phyloP scores from a whole-genome alignment of 2,329 filamentous ascomycete genomes.

The Rachicladosporium sp. region DNA sequence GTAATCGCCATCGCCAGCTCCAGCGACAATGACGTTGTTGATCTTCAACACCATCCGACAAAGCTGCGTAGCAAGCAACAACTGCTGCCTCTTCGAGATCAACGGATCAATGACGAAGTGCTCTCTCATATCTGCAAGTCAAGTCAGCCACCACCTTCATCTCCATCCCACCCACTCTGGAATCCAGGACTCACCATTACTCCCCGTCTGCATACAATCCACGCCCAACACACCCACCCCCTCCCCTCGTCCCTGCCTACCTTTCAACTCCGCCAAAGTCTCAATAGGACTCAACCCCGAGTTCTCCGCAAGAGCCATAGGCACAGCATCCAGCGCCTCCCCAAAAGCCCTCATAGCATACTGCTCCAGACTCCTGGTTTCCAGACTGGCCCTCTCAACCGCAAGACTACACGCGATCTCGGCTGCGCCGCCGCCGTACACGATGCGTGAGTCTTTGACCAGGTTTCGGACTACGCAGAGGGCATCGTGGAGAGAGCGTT shows the following conservation, averaged over 20 bases:
- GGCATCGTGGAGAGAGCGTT: constrained; percentile 92
- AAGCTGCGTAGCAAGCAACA: constrained; percentile 89
- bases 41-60: constrained; percentile 96
- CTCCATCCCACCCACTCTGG: too few species aligned
- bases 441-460: constrained; percentile 89
- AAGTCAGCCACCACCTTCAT: too few species aligned
- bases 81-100: constrained; percentile 95
- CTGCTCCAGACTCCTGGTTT: constrained; percentile 91
- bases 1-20: constrained; percentile 76
- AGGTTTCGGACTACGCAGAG: constrained; percentile 96
- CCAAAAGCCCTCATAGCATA: constrained; percentile 98
- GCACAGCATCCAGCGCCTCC: constrained; percentile 83
- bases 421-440: constrained; percentile 91
- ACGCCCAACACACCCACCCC: constrained; percentile 71
- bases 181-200: constrained; percentile 71
- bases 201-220: constrained; percentile 93
- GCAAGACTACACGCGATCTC: constrained; percentile 95
- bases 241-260: constrained; percentile 76
- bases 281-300: constrained; percentile 92
- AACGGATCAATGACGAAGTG: constrained; percentile 97
- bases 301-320: constrained; percentile 96
- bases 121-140: constrained; percentile 69
- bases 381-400: constrained; percentile 81
- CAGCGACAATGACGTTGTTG: constrained; percentile 91
- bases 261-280: constrained; percentile 88